phyloP scores from a whole-genome alignment of 2,329 filamentous ascomycete species.

The Blumeriella jaapii region DNA sequence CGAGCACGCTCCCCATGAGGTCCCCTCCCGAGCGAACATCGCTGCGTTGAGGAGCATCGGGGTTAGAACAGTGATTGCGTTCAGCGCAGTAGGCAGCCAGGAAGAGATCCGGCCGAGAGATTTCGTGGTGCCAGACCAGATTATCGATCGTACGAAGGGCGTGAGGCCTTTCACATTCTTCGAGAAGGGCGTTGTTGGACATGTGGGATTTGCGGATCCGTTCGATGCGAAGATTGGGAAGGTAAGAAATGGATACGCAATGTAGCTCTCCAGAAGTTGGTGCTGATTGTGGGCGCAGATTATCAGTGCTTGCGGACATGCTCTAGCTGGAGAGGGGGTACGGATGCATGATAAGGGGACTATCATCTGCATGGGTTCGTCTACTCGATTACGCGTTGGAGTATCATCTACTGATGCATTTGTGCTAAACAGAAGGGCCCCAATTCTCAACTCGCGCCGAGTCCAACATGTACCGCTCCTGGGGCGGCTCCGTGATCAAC shows the following conservation, averaged over 20 bases:
- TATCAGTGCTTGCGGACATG: conserved; percentile 62
- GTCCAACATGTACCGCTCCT: conserved; percentile 85
- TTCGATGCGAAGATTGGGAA: conserved; percentile 72
- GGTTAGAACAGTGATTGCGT: conserved; percentile 84
- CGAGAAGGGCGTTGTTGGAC: conserved; percentile 79
- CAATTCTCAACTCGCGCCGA: conserved; percentile 96
- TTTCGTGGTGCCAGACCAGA: conserved; percentile 91
- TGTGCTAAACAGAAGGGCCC: conserved; percentile 63
- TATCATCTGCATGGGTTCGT: conserved; percentile 80
- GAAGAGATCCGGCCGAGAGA: conserved; percentile 92
- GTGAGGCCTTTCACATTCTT: conserved; percentile 94
- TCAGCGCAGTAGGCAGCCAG: conserved; percentile 86
- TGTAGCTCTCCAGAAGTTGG: background rate
- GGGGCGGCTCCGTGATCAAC: conserved; percentile 94
- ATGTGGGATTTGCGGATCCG: conserved; percentile 91
- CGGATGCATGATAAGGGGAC: conserved; percentile 74
- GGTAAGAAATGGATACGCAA: conserved; percentile 15
- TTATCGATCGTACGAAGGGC: conserved; percentile 93
- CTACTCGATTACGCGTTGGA: background rate
- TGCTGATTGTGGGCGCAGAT: conserved; percentile 31
- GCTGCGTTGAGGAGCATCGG: conserved; percentile 89
- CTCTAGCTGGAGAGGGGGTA: conserved; percentile 74
- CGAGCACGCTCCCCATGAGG: conserved; percentile 83
- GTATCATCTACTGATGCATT: conserved; percentile 1
- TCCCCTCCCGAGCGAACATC: conserved; percentile 92